phyloP scores from a whole-genome alignment of 805 yeast genomes.

The Ogataea pignaliae region DNA sequence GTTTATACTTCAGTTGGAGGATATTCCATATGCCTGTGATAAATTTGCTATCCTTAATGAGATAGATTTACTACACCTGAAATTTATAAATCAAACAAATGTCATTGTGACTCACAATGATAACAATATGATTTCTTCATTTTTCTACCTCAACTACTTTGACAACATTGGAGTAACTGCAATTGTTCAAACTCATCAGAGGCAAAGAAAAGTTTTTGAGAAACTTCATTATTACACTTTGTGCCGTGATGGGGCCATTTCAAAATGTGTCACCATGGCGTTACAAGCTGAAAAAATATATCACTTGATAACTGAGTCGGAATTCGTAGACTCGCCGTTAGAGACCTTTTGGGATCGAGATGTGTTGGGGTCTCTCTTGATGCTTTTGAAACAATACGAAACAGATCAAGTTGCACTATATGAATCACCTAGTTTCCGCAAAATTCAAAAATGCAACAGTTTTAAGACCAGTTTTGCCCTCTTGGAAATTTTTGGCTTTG shows the following conservation, averaged over 20 bases:
- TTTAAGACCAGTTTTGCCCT: slow-evolving; percentile 7
- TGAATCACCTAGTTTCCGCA: slow-evolving; percentile 2
- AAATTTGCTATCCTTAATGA: slow-evolving; percentile 3
- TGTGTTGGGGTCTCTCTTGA: slow-evolving; percentile 4
- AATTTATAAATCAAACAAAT: slow-evolving; percentile 10
- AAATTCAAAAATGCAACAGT: not conserved
- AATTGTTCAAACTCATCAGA: slow-evolving; percentile 6
- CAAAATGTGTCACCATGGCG: not conserved
- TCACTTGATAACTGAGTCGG: slow-evolving; percentile 5
- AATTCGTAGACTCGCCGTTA: not conserved
- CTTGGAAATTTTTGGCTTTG: slow-evolving; percentile 8
- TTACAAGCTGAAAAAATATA: slow-evolving; percentile 2
- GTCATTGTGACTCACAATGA: slow-evolving; percentile 8
- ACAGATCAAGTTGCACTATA: slow-evolving; percentile 2
- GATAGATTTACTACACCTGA: slow-evolving; percentile 5
- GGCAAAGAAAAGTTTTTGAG: not conserved
- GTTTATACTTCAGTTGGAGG: slow-evolving; percentile 3
- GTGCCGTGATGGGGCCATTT: not conserved
- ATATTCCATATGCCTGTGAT: slow-evolving; percentile 1
- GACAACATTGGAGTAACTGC: slow-evolving; percentile 7
- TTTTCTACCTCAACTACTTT: slow-evolving; percentile 6
- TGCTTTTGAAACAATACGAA: slow-evolving; percentile 5
- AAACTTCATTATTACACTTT: slow-evolving; percentile 4
- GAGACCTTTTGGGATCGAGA: slow-evolving; percentile 2
- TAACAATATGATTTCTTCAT: slow-evolving; percentile 5